A percentile compares a stretch with the other conserved stretches of the same genome.
Evolutionary conservation across 192 early-diverging fungal genomes (phyloP).

Genomic region (Allomyces javanicus): DNA sequence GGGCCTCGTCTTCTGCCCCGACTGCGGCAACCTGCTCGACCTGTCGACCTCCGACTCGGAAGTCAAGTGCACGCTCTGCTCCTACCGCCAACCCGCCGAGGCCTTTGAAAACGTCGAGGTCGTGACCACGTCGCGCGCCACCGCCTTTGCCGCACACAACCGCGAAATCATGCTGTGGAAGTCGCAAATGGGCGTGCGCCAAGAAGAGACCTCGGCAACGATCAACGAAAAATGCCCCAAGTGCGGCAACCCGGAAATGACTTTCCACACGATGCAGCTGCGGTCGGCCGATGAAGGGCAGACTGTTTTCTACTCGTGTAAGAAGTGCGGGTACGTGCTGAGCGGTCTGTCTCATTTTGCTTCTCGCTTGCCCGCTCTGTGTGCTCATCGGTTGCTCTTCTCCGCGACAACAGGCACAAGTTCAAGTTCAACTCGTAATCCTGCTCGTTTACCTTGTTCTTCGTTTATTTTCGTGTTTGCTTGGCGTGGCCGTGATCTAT

Average conservation of each 20-base stretch:
- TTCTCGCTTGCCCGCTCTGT: not conserved
- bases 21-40: conserved; percentile 80
- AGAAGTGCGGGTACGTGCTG: conserved; percentile 68
- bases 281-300: conserved; percentile 98
- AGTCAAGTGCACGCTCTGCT: conserved; percentile 67
- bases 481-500: not conserved
- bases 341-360: too few relatives aligned
- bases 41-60: conserved; percentile 54
- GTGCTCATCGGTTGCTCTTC: not conserved
- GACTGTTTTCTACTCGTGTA: conserved; percentile 97
- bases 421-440: not conserved
- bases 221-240: conserved; percentile 92
- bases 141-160: conserved; percentile 45
- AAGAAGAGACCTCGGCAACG: conserved; percentile 13
- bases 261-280: conserved; percentile 88
- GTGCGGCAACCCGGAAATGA: conserved; percentile 84
- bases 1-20: conserved; percentile 74
- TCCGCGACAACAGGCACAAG: not conserved
- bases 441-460: not conserved
- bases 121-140: conserved; percentile 50
- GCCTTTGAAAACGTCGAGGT: conserved; percentile 66
- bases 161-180: conserved; percentile 11
- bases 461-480: not conserved
- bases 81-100: conserved; percentile 26
- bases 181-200: conserved; percentile 23